phyloP scores from a whole-genome alignment of 805 yeast genomes.

The Pichia manshurica region DNA sequence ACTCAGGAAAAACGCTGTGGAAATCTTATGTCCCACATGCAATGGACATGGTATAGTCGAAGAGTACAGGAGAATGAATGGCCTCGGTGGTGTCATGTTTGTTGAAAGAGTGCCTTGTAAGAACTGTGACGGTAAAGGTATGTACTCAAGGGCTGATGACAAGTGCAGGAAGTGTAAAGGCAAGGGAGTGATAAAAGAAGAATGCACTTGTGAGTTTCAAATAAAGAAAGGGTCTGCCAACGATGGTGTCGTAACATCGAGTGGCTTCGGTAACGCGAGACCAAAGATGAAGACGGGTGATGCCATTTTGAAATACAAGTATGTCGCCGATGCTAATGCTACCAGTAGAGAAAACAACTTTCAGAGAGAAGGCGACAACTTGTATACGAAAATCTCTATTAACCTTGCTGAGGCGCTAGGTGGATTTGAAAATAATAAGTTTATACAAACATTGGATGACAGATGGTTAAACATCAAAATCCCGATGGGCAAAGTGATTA shows the following conservation, averaged over 20 bases:
- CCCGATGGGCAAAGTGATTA: slow-evolving; percentile 73
- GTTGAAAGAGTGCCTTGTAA: slow-evolving; percentile 57
- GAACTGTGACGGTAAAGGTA: slow-evolving; percentile 68
- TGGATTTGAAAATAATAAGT: slow-evolving; percentile 61
- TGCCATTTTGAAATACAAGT: slow-evolving; percentile 56
- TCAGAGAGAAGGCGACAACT: slow-evolving; percentile 47
- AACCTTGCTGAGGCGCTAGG: slow-evolving; percentile 78
- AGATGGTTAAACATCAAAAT: slow-evolving; percentile 59
- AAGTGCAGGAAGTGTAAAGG: slow-evolving; percentile 77
- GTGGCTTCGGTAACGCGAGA: slow-evolving; percentile 72
- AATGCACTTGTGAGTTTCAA: slow-evolving; percentile 69
- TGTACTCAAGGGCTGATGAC: slow-evolving; percentile 55
- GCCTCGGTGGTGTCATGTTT: slow-evolving; percentile 69
- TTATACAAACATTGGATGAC: slow-evolving; percentile 74
- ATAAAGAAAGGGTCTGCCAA: slow-evolving; percentile 65
- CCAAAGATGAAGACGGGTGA: slow-evolving; percentile 70
- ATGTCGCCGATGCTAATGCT: slow-evolving; percentile 34
- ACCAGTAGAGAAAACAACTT: slow-evolving; percentile 31
- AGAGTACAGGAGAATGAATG: slow-evolving; percentile 47
- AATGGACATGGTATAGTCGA: slow-evolving; percentile 63
- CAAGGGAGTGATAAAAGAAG: slow-evolving; percentile 51
- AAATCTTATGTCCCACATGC: slow-evolving; percentile 58
- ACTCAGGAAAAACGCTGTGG: slow-evolving; percentile 52
- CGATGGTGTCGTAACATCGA: slow-evolving; percentile 54
- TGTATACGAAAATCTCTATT: slow-evolving; percentile 54